Evolutionary conservation across 257 asterid genomes (phyloP).

Genomic region (Primulina huaijiensis): DNA sequence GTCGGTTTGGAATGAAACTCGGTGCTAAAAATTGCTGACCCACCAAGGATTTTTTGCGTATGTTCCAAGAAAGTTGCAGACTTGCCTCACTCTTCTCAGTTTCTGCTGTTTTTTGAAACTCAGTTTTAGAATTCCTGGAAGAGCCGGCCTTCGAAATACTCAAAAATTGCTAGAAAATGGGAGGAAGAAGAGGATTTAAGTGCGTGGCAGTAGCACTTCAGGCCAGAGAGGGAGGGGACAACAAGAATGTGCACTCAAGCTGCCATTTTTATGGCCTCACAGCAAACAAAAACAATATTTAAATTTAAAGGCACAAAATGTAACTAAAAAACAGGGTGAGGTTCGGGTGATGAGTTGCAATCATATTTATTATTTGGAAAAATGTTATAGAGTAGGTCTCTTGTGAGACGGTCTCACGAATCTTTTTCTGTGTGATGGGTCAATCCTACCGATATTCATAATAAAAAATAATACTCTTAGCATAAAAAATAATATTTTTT

Average conservation of each 20-base stretch:
- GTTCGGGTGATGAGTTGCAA: too few relatives aligned
- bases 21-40: not conserved
- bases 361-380: too few relatives aligned
- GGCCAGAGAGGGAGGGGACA: constrained; percentile 15
- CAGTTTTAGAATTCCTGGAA: not conserved
- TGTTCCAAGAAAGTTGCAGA: not conserved
- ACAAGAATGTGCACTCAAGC: constrained; percentile 25
- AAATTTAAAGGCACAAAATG: too few relatives aligned
- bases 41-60: constrained; percentile 10
- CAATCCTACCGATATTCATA: too few relatives aligned
- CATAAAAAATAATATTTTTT: too few relatives aligned
- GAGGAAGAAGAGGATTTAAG: constrained; percentile 9
- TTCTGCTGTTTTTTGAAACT: not conserved
- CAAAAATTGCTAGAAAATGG: not conserved
- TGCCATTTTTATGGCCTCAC: constrained; percentile 8
- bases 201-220: not conserved
- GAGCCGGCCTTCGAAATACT: not conserved
- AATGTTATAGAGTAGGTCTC: too few relatives aligned
- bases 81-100: not conserved
- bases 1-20: constrained; percentile 1
- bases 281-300: not conserved
- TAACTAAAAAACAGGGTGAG: too few relatives aligned
- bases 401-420: too few relatives aligned
- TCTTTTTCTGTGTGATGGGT: too few relatives aligned
- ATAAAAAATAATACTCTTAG: too few relatives aligned